Evolutionary conservation across 2,329 filamentous ascomycete genomes (phyloP), one percentile per base, ranked within the genome.

Genomic region (Fusarium mundagurra): DNA sequence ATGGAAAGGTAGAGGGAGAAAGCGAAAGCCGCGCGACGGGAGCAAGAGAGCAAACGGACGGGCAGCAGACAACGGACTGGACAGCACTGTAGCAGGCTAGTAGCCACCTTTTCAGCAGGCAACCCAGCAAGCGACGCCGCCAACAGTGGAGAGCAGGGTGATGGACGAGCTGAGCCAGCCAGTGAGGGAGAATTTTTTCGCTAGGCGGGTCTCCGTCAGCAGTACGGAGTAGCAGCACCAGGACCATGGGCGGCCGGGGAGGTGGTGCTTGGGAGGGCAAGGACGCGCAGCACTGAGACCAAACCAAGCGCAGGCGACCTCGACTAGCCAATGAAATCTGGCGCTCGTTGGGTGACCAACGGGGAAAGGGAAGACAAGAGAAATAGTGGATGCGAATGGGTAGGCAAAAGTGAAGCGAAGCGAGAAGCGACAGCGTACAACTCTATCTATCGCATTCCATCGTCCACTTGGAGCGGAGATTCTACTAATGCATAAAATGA

Each of bases 171-270:
- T 61, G 18, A 59, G 53, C 72, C 60, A 76, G 69, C 71, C 74
- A 75, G 73, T 76, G 73, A 78, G 73, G 74, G 72, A 80, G 79
- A 82, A 81, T 80, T 79, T 82, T 82, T 82, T 82, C 78, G 78
- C 39, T 29, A 54, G 55, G 78, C 39, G 39, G 65, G 55, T 77
- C 69, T 72, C 74, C 67, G 68, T 72, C 72, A 71, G 72, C 67
- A 69, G 31, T 24, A 18, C 29, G 22, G 44, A 29, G 44, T 33
- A 33, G 58, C 64, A 68, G 59, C 64, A 44, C 53, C 62, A 69
- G 44, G 50, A 34, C 58, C 6, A 59, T 54, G 51, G 34, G 33
- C n/a, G 34, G 48, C 45, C 13, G 13, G 44, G 45, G 22, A 50
- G 51, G 24, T 44, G 55, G 39, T 24, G 39, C 39, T 47, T 10